Base-by-base conservation (phyloP, 2,329 filamentous ascomycete genomes). In the Ophiostoma ips region DNA sequence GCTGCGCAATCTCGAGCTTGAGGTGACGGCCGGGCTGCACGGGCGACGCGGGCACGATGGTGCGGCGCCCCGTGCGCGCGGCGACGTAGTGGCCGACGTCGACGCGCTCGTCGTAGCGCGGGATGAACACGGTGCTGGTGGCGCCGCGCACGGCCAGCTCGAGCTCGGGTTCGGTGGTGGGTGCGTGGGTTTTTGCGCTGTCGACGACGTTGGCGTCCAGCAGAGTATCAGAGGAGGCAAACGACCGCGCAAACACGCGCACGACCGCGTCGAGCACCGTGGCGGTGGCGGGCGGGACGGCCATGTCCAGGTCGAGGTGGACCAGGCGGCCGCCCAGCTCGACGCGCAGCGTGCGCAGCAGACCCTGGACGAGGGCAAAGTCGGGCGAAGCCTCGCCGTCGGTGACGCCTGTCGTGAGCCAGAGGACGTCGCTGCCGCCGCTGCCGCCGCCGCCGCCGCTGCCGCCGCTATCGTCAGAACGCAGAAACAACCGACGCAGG, bases 401-500 rank as follows among this genome's bases (percentile, higher is more conserved):
- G 30, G 56, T 52, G 0, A 58, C 52, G 35, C 62, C 61, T 2
- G 55, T 57, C 3, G 64, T 66, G 19, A 67, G 52, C 65, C 65
- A 67, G 8, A 67, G 53, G 11, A 66, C 48, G 1, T 55, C 21
- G 30, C 48, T 48, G 53, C 47, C 55, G 54, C 57, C 8, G 53
- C 19, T 24, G 35, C 16, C 44, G 13, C 57, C 8, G 53, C 19
- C 24, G 35, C 16, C 44, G 13, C 24, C 8, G 21, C 48, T 48
- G 53, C 47, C 55, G 54, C 57, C 8, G 52, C 19, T 24, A 35
- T 21, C 47, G 13, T 13, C 12, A 2, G 21, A 12, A 11, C 54
- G 51, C 11, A 58, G 53, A 31, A 65, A 52, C 13, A 64, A 41
- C 10, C 58, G 56, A 10, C 57, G 58, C 41, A 64, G 33, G 16